Base-by-base conservation (phyloP, 2,329 filamentous ascomycete species). In the Hypoxylon sp. region DNA sequence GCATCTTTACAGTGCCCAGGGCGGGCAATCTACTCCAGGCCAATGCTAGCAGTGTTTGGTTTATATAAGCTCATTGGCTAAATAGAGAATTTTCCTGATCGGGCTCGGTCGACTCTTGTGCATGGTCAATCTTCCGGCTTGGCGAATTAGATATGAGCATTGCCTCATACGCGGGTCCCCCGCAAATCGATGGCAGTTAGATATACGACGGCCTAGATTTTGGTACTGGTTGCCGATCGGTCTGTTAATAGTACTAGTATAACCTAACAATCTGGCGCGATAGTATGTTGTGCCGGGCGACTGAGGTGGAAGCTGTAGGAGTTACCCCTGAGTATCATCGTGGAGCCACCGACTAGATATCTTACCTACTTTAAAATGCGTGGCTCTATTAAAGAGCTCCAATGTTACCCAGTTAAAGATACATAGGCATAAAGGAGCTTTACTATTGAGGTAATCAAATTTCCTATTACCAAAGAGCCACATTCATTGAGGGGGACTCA, bases 91-190 rank as follows among this genome's bases (percentile, higher is more conserved):
- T 69, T 73, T 64, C 71, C 69, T 68, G 49, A 68, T 72, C 66
- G 48, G 65, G 71, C 53, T n/a, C 69, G 67, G 67, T 62, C 57
- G 50, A 59, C 61, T 49, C 31, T 37, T 37, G 37, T 59, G 55
- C 50, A 42, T 62, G 13, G 65, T 30, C 54, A 58, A 73, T 73
- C 69, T 69, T 62, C 71, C 71, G 71, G 50, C 71, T 73, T 73
- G 71, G 71, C 71, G 71, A 69, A 65, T 68, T 66, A 64, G 56
- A 6, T 69, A 22, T 40, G 33, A 40, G 46, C 37, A 61, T 67
- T 27, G 55, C 48, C 56, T 60, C 42, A 59, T 22, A 61, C 56
- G 61, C 62, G 70, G 67, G 56, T 65, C 60, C 68, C 51, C 62
- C 67, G 64, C 70, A 64, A 54, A 60, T 62, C 59, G 40, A 62